phyloP scores from a whole-genome alignment of 163 green algal genomes.

The Scenedesmus sp. region DNA sequence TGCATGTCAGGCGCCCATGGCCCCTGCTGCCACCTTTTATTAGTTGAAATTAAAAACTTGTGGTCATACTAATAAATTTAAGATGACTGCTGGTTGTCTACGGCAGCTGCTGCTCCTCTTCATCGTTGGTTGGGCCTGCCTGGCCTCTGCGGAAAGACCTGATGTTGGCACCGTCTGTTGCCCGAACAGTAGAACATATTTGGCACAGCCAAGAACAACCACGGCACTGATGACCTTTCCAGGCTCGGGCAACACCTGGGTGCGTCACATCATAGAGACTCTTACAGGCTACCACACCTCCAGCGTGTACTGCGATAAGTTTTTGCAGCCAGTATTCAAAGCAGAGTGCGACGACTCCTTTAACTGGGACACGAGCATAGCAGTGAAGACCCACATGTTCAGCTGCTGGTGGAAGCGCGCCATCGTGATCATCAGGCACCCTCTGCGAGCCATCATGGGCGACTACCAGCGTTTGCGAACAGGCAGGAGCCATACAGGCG shows the following conservation, averaged over 20 bases:
- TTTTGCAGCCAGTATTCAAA: slow-evolving; percentile 34
- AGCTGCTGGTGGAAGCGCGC: slow-evolving; percentile 48
- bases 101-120: background rate
- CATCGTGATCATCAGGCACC: slow-evolving; percentile 40
- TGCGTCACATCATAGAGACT: slow-evolving; percentile 46
- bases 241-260: slow-evolving; percentile 42
- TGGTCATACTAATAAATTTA: background rate
- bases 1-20: background rate
- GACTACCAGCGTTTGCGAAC: slow-evolving; percentile 38
- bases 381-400: slow-evolving; percentile 48
- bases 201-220: slow-evolving; percentile 14
- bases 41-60: too few species aligned
- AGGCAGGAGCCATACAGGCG: slow-evolving; percentile 29
- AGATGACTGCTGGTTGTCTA: background rate
- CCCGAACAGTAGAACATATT: slow-evolving; percentile 32
- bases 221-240: slow-evolving; percentile 46
- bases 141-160: slow-evolving; percentile 8
- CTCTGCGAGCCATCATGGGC: slow-evolving; percentile 41
- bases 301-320: slow-evolving; percentile 46
- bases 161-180: slow-evolving; percentile 36
- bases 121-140: slow-evolving; percentile 25
- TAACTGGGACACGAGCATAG: slow-evolving; percentile 45
- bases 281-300: slow-evolving; percentile 40
- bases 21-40: background rate
- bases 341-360: slow-evolving; percentile 42